Conservation (phyloP, 306 rosid genomes). For the Trifolium pratense region DNA sequence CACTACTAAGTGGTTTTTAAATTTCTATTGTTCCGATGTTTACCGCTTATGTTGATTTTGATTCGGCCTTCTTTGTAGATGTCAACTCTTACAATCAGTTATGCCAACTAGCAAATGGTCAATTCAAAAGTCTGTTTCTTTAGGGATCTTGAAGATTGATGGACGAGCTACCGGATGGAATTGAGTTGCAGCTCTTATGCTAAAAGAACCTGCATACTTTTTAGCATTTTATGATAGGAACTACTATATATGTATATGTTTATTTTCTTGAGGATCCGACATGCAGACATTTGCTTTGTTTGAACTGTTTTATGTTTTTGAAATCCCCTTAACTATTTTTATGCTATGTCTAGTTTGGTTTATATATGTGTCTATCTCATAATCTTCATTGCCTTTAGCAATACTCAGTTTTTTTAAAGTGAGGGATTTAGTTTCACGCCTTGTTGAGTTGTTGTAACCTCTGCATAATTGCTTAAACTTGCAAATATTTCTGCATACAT, state of each 20-base stretch:
- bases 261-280: not conserved
- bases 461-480: no score
- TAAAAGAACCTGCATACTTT: constrained; percentile 27
- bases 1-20: not conserved
- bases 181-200: constrained; percentile 30
- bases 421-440: not conserved
- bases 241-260: constrained; percentile 25
- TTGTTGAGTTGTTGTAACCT: no score
- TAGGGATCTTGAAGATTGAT: constrained; percentile 41
- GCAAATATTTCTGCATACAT: no score
- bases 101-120: constrained; percentile 64
- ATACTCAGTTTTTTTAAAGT: not conserved
- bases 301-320: constrained; percentile 23
- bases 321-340: not conserved
- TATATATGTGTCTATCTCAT: not conserved
- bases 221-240: constrained; percentile 27
- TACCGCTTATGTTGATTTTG: constrained; percentile 24
- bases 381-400: not conserved
- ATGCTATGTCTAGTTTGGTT: constrained; percentile 8
- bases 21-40: not conserved
- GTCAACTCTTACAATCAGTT: constrained; percentile 50
- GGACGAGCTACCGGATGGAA: constrained; percentile 14
- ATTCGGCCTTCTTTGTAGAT: constrained; percentile 42
- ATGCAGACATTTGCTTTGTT: not conserved
- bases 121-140: constrained; percentile 57